Percentiles rank a stretch among this genome's conserved stretches.
Conservation (phyloP, 495 filamentous ascomycete genomes). For the Daldinia bambusicola region DNA sequence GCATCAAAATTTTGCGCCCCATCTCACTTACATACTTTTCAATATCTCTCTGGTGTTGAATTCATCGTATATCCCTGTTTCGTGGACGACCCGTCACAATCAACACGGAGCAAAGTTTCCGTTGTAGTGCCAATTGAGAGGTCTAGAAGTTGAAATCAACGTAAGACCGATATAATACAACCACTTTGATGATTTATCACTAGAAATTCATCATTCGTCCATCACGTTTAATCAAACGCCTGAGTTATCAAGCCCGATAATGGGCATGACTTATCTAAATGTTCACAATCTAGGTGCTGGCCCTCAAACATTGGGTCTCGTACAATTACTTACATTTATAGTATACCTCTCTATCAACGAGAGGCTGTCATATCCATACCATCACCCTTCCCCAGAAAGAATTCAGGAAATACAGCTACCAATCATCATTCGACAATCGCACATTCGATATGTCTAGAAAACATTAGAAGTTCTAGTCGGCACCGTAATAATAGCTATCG, state of each 20-base stretch:
- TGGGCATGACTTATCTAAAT: background rate
- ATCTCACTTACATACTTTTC: background rate
- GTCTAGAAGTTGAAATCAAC: background rate
- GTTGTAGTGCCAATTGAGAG: background rate
- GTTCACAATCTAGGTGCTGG: background rate
- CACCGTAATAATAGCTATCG: background rate
- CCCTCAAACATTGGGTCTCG: background rate
- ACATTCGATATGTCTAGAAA: too few species aligned
- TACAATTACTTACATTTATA: background rate
- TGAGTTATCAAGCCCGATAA: background rate
- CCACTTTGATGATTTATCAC: background rate
- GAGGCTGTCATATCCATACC: too few species aligned
- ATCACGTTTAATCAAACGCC: slow-evolving; percentile 24
- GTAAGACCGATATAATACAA: background rate
- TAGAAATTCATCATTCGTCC: slow-evolving; percentile 15
- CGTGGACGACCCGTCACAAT: background rate
- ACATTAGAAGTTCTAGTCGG: too few species aligned
- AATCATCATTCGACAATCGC: too few species aligned
- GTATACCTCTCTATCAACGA: too few species aligned
- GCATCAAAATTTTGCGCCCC: background rate
- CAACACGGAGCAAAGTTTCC: background rate
- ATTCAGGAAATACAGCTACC: too few species aligned
- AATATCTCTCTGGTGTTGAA: background rate
- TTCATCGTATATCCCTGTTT: background rate
- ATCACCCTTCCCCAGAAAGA: too few species aligned